phyloP scores from a whole-genome alignment of 257 asterid species.

The Eucommia ulmoides region DNA sequence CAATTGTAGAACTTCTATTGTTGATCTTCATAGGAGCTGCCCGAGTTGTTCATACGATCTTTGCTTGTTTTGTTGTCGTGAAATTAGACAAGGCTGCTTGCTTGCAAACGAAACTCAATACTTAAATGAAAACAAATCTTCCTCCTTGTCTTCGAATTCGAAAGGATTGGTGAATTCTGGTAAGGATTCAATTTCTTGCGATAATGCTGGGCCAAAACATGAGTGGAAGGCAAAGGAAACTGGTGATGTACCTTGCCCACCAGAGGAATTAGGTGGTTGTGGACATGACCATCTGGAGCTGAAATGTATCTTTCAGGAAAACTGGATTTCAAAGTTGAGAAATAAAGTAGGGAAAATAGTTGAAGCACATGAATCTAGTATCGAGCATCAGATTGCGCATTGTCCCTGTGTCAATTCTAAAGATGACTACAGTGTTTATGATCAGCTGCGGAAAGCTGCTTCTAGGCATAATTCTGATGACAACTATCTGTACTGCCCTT shows the following conservation, averaged over 20 bases:
- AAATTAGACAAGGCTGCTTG: constrained; percentile 41
- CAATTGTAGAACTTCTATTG: constrained; percentile 50
- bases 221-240: constrained; percentile 29
- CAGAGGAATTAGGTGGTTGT: constrained; percentile 42
- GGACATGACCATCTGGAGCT: constrained; percentile 32
- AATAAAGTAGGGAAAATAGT: constrained; percentile 18
- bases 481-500: constrained; percentile 42
- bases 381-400: constrained; percentile 7
- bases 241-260: constrained; percentile 52
- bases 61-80: constrained; percentile 48
- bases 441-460: constrained; percentile 25
- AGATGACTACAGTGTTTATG: constrained; percentile 7
- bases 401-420: constrained; percentile 22
- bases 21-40: constrained; percentile 53
- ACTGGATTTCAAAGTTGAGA: constrained; percentile 22
- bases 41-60: constrained; percentile 51
- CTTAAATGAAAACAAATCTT: constrained; percentile 16
- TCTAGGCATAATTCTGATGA: constrained; percentile 27
- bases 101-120: constrained; percentile 12
- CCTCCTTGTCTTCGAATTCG: background rate
- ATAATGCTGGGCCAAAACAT: constrained; percentile 17
- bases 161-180: background rate
- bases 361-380: constrained; percentile 5
- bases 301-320: constrained; percentile 24
- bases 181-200: constrained; percentile 7